Evolutionary conservation across 257 asterid species (phyloP), one percentile per base, ranked within the genome.

Genomic region (Solanum neorickii): DNA sequence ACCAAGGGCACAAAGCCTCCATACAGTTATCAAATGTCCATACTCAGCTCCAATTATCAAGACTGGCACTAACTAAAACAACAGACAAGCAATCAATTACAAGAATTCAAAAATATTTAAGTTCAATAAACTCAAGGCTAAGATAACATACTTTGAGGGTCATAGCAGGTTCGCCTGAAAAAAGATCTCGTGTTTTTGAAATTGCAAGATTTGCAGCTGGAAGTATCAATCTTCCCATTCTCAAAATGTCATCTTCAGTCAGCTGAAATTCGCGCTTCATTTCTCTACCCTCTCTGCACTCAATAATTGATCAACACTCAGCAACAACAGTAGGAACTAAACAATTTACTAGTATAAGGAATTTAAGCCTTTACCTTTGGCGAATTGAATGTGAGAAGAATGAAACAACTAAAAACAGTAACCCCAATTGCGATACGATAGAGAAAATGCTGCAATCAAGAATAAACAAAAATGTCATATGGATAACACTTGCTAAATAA

Each of bases 131-230:
- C 42, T 7, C 1, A 39, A 39, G 42, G 42, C 9, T 39, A 7
- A 39, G 41, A 3, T 23, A 78, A 18, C 46, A 29, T 93, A 97
- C 98, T 89, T 94, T 97, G 18, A 96, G 96, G 85, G 99, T 96
- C 96, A 91, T 93, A 89, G 93, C 95, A 37, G 99, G 98, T 74
- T 97, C 99, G 65, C 99, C 99, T 7, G 99, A 97, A 89, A 96
- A 96, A n/a, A 97, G 86, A 62, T 87, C 89, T 88, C 95, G 88
- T 13, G 91, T 84, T 87, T 93, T 94, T 9, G 93, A 92, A 83
- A 96, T 92, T 59, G 90, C 93, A 66, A 93, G 93, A 92, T 97
- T 97, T 41, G 95, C 93, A 70, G 96, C 95, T 62, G 99, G 98
- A 83, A 96, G 96, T 73, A 96, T 78, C 33, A 93, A 74, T 84